These are phyloP conservation scores for Lepidium africanum DNA, from an alignment of 345 rosid genomes.

Conservation along the genomic window DNA sequence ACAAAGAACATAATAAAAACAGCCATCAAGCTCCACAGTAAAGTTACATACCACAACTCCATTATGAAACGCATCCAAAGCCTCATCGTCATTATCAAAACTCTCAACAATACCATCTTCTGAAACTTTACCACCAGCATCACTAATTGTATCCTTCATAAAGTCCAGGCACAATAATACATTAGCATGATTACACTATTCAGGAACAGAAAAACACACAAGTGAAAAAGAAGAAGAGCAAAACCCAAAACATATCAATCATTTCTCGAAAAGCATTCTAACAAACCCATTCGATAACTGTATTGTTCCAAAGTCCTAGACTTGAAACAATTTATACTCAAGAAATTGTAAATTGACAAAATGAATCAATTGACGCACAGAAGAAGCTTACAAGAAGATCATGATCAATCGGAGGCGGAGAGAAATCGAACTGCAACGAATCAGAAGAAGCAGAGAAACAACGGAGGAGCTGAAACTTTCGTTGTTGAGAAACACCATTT, in stretches of 20 bases:
- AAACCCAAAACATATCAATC: too few species aligned
- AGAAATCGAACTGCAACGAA: slow-evolving; percentile 52
- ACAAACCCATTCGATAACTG: not conserved
- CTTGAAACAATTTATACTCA: not conserved
- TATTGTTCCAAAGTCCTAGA: not conserved
- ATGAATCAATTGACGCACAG: not conserved
- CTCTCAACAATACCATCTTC: slow-evolving; percentile 69
- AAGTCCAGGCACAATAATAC: not conserved
- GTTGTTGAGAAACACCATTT: not conserved
- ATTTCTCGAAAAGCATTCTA: too few species aligned
- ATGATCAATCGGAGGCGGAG: slow-evolving; percentile 89
- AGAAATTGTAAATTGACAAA: not conserved
- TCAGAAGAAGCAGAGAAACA: slow-evolving; percentile 32
- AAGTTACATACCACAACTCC: slow-evolving; percentile 51
- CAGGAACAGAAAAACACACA: too few species aligned
- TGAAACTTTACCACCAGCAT: slow-evolving; percentile 66
- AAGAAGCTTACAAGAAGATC: slow-evolving; percentile 50
- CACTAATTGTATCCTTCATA: slow-evolving; percentile 49
- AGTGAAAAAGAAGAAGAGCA: too few species aligned
- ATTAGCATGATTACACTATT: not conserved
- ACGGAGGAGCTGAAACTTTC: slow-evolving; percentile 12
- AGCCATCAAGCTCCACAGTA: not conserved
- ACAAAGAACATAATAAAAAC: not conserved
- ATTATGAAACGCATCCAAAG: slow-evolving; percentile 66
- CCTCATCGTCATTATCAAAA: slow-evolving; percentile 75